Evolutionary conservation across 202 grass and related monocot genomes (phyloP).

Genomic region (Hordeum pubiflorum): DNA sequence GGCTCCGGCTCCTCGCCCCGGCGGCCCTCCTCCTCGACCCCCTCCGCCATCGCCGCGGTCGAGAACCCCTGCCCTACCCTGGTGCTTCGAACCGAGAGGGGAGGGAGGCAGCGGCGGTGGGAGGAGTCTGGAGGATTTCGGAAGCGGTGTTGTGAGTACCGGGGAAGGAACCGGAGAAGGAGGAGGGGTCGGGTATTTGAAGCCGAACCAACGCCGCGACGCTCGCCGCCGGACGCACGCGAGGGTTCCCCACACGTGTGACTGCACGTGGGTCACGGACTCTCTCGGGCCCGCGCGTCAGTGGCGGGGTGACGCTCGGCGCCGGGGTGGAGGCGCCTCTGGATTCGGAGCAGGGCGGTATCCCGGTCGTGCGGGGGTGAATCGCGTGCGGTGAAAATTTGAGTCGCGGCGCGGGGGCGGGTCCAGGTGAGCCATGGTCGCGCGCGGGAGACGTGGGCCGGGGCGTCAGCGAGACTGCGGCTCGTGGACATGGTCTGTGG

Average conservation of each 20-base stretch:
- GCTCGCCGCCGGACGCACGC: too few species aligned
- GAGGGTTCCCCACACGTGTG: rapidly evolving
- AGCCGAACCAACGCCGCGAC: background rate
- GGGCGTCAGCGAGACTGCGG: background rate
- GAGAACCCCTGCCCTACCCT: background rate
- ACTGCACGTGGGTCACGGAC: background rate
- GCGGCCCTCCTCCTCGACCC: background rate
- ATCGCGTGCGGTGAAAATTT: background rate
- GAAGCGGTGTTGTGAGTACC: background rate
- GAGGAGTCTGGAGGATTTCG: background rate
- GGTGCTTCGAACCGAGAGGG: background rate
- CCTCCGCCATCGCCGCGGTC: background rate
- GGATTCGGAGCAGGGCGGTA: background rate
- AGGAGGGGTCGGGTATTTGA: background rate
- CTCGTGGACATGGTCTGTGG: background rate
- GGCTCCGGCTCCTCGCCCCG: background rate
- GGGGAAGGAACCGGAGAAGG: slow-evolving; percentile 13
- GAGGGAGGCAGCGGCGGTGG: too few species aligned
- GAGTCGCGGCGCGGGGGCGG: background rate
- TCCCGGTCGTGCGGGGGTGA: background rate
- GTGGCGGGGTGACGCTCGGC: rapidly evolving
- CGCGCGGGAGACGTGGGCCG: rapidly evolving
- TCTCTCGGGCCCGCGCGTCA: background rate
- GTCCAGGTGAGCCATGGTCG: background rate
- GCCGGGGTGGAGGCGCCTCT: background rate